Conservation (phyloP, 768 basidiomycete species). For the Heimioporus sp. region DNA sequence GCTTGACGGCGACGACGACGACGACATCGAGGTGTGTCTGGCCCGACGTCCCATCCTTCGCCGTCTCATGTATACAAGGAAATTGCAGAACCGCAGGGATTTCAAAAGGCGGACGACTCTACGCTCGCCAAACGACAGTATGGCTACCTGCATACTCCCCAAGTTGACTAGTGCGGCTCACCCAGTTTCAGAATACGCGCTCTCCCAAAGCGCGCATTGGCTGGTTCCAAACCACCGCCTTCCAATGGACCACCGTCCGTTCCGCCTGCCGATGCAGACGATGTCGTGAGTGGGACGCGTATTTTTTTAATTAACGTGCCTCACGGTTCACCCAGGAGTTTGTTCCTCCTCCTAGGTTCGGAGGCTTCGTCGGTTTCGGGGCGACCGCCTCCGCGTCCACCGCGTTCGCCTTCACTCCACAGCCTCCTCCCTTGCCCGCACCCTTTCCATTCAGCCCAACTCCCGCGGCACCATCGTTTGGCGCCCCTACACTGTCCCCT, state of each 20-base stretch:
- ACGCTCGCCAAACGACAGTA: slow-evolving; percentile 57
- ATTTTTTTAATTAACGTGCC: slow-evolving; percentile 8
- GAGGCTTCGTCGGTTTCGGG: slow-evolving; percentile 54
- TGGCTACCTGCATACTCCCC: slow-evolving; percentile 20
- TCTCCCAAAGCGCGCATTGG: slow-evolving; percentile 52
- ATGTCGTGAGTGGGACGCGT: slow-evolving; percentile 24
- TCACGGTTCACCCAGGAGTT: slow-evolving; percentile 21
- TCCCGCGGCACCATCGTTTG: slow-evolving; percentile 22
- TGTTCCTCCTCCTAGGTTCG: slow-evolving; percentile 43
- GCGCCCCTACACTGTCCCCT: not conserved
- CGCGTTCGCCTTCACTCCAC: slow-evolving; percentile 42
- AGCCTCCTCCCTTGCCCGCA: slow-evolving; percentile 19
- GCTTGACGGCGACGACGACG: slow-evolving; percentile 37
- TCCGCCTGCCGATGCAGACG: slow-evolving; percentile 20
- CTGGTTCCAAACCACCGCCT: slow-evolving; percentile 19
- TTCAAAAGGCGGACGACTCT: slow-evolving; percentile 61
- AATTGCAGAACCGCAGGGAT: slow-evolving; percentile 38
- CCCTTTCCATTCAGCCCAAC: slow-evolving; percentile 6
- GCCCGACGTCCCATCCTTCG: not conserved
- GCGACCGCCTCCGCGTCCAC: slow-evolving; percentile 33
- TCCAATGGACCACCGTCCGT: slow-evolving; percentile 26
- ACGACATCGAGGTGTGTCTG: slow-evolving; percentile 31
- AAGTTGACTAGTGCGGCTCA: slow-evolving; percentile 3
- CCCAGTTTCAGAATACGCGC: slow-evolving; percentile 53
- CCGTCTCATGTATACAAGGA: slow-evolving; percentile 35